Evolutionary conservation across 371 early-diverging fungal genomes (phyloP).

Genomic region (Mucor saturninus): DNA sequence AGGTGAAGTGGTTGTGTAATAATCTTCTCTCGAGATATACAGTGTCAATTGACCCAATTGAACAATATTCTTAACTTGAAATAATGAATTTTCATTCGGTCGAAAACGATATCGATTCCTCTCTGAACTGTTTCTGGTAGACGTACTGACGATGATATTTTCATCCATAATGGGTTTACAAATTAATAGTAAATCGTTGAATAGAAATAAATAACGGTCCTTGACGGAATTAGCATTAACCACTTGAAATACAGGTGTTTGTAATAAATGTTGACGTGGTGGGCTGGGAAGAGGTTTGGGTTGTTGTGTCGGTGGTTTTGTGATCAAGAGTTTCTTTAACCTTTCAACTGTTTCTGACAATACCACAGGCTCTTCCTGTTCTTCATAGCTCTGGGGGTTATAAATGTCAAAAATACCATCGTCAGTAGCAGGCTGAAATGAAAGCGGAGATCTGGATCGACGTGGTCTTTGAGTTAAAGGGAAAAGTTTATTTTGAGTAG

Average conservation of each 20-base stretch:
- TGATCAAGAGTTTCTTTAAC: slow-evolving; percentile 13
- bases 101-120: slow-evolving; percentile 40
- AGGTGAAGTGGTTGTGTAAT: slow-evolving; percentile 27
- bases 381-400: slow-evolving; percentile 5
- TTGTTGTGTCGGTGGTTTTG: slow-evolving; percentile 8
- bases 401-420: slow-evolving; percentile 9
- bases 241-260: slow-evolving; percentile 80
- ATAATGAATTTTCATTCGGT: slow-evolving; percentile 58
- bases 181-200: slow-evolving; percentile 79
- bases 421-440: slow-evolving; percentile 2
- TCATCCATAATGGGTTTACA: slow-evolving; percentile 66
- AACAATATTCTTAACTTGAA: slow-evolving; percentile 68
- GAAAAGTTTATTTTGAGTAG: slow-evolving; percentile 5
- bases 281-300: slow-evolving; percentile 28
- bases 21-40: slow-evolving; percentile 57
- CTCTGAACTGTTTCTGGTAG: slow-evolving; percentile 12
- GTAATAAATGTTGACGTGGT: slow-evolving; percentile 70
- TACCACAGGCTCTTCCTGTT: background rate
- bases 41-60: slow-evolving; percentile 59
- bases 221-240: slow-evolving; percentile 72
- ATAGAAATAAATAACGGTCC: slow-evolving; percentile 81
- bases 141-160: slow-evolving; percentile 46
- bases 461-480: slow-evolving; percentile 15
- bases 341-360: slow-evolving; percentile 9
- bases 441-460: slow-evolving; percentile 27